Evolutionary conservation across 192 early-diverging fungal species (phyloP), one percentile per base, ranked within the genome.

Genomic region (Coemansia erecta): DNA sequence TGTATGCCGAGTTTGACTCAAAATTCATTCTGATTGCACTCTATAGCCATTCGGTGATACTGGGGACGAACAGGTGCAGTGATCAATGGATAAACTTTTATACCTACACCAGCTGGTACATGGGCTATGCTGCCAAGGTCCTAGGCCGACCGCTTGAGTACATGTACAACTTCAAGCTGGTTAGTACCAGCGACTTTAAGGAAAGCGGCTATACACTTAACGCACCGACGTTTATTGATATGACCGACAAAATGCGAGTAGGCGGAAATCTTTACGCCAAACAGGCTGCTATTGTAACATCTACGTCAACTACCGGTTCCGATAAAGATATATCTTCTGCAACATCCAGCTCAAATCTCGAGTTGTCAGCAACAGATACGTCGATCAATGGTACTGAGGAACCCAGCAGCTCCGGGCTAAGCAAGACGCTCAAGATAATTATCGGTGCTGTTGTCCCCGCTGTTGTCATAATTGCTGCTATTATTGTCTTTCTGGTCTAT

Each of bases 11-110:
- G 5, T 3, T 2, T 4, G 33, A 31, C 4, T 13, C 11, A 1
- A 12, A 33, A 7, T 14, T 53, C 17, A 26, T 17, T 18, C 5
- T 39, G 26, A 31, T 39, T 18, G 51, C 51, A 15, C 28, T 53
- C 10, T 53, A 53, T 14, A 53, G 51, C 1, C 51, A 53, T 53
- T 53, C 51, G 51, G 33, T 53, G 4, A 39, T 53, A 1, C 18
- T 53, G 26, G 51, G 51, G 17, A 19, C 12, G 10, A 26, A 53
- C 17, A 39, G 15, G 35, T 53, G 51, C 18, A 53, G 51, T 31
- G 24, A 24, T 5, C 10, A 6, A 2, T 53, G 51, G 51, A 8
- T 53, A 18, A 53, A 37, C 51, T 13, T 8, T 12, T 53, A 53
- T 19, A 37, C 17, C n/a, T 53, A 37, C 15, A 17, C 33, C 15